These are phyloP conservation scores for Hypomontagnella monticulosa DNA, from an alignment of 495 filamentous ascomycete species.

Conservation along the genomic window DNA sequence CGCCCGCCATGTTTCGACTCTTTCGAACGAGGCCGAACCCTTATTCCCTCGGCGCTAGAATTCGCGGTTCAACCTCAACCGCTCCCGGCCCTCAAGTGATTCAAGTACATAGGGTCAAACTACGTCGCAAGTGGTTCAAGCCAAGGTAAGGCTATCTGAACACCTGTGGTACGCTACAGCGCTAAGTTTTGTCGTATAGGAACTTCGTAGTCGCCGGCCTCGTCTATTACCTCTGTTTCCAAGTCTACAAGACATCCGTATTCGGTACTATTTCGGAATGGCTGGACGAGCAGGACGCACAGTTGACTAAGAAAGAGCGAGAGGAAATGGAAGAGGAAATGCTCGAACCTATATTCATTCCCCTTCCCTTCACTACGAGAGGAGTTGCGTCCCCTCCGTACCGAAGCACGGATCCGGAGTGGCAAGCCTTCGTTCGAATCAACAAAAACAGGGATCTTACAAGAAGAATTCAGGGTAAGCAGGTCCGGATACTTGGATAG, in stretches of 20 bases:
- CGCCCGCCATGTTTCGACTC: constrained; percentile 50
- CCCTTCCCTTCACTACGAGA: constrained; percentile 63
- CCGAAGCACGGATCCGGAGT: constrained; percentile 72
- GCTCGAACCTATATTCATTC: constrained; percentile 65
- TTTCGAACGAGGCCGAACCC: constrained; percentile 42
- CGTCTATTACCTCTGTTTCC: constrained; percentile 52
- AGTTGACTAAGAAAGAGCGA: constrained; percentile 30
- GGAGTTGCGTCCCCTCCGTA: constrained; percentile 59
- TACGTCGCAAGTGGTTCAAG: constrained; percentile 42
- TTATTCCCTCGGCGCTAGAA: constrained; percentile 23
- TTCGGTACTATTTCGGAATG: constrained; percentile 35
- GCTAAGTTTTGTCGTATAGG: constrained; percentile 21
- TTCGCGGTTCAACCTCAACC: constrained; percentile 19
- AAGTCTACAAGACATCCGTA: constrained; percentile 49
- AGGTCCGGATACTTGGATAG: background rate
- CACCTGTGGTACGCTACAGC: background rate
- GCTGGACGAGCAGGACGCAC: constrained; percentile 31
- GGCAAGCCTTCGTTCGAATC: constrained; percentile 70
- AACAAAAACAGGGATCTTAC: constrained; percentile 61
- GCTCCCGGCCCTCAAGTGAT: constrained; percentile 18
- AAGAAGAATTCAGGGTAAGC: constrained; percentile 61
- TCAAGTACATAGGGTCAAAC: constrained; percentile 48
- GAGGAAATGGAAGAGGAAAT: constrained; percentile 51
- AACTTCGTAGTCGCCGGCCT: constrained; percentile 49
- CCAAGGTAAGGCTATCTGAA: constrained; percentile 18